Evolutionary conservation across 2,329 filamentous ascomycete species (phyloP), one percentile per base, ranked within the genome.

Genomic region (Aspergillus persii): DNA sequence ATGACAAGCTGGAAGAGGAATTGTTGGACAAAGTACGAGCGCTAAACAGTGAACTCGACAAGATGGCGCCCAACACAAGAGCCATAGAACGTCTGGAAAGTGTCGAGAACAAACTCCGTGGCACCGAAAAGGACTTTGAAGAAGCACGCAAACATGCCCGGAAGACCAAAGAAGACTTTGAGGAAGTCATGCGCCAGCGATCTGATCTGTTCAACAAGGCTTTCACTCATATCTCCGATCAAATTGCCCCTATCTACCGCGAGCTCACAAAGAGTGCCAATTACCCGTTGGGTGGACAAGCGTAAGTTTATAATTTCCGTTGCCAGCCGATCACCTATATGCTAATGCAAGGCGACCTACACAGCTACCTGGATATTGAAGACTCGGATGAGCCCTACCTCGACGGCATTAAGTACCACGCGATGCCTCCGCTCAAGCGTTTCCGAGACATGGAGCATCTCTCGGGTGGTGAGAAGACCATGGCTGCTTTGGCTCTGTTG

Each of bases 361-460:
- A 61, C 52, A 80, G 79, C 1, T 96, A 96, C 72, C 87, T 99
- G 51, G 93, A 97, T 71, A 93, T 96, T 74, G 93, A 96, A 73
- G 94, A 99, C 74, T 91, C 89, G n/a, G 92, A 96, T 64, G 94
- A 96, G 70, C 95, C 95, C 0, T 99, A 98, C 75, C 85, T 97
- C 3, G 92, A 91, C 46, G 95, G 95, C 33, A 92, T 99, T 77
- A 97, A 96, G 73, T 99, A 99, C 77, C 93, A 98, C 74, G 96
- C 95, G 63, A 99, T 98, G 93, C 95, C 95, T 23, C 95, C 95
- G 1, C 86, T 97, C 63, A 99, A 99, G 80, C 92, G 95, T 50
- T 99, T 99, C 85, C 86, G 95, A 68, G 96, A 99, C 75, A 99
- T 99, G 95, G 95, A 99, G 76, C 95, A 97, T 74, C 81, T 99